Evolutionary conservation across 2,329 filamentous ascomycete genomes (phyloP).

Genomic region (Colletotrichum viniferum): DNA sequence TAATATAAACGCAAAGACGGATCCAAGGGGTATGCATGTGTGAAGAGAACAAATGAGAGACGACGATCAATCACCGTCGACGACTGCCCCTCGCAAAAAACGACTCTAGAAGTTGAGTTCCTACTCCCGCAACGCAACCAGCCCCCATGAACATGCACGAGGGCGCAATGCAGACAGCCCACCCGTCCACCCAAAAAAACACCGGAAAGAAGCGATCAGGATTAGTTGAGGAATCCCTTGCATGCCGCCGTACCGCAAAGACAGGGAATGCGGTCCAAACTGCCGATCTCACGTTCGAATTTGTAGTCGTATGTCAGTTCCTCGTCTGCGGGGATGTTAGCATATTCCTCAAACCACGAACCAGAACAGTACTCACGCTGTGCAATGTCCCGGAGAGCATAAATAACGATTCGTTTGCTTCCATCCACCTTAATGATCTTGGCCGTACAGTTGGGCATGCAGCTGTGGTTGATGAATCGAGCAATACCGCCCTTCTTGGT

Average conservation of each 20-base stretch:
- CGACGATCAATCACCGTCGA: not conserved
- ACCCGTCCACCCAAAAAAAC: conserved; percentile 8
- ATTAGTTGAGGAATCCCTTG: conserved; percentile 97
- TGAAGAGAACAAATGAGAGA: conserved; percentile 18
- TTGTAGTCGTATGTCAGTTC: conserved; percentile 99
- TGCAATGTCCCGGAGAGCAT: conserved; percentile 92
- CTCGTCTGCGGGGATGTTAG: conserved; percentile 70
- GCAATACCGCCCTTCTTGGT: conserved; percentile 99
- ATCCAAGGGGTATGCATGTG: conserved; percentile 20
- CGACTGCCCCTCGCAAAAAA: not conserved
- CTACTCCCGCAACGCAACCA: conserved; percentile 8
- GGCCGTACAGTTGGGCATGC: conserved; percentile 96
- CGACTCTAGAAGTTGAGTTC: conserved; percentile 6
- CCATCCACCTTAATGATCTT: conserved; percentile 99
- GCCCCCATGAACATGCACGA: not conserved
- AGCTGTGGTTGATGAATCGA: conserved; percentile 98
- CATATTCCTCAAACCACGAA: not conserved
- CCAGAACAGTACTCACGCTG: conserved; percentile 71
- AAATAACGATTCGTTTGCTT: conserved; percentile 98
- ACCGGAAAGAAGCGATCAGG: conserved; percentile 4
- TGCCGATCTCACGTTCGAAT: conserved; percentile 96
- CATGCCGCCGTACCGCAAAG: conserved; percentile 94
- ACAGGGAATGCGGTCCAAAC: conserved; percentile 94
- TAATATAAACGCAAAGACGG: conserved; percentile 22
- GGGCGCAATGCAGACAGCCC: conserved; percentile 1